These are phyloP conservation scores for Coffea eugenioides DNA, from an alignment of 257 asterid species.

Conservation along the genomic window DNA sequence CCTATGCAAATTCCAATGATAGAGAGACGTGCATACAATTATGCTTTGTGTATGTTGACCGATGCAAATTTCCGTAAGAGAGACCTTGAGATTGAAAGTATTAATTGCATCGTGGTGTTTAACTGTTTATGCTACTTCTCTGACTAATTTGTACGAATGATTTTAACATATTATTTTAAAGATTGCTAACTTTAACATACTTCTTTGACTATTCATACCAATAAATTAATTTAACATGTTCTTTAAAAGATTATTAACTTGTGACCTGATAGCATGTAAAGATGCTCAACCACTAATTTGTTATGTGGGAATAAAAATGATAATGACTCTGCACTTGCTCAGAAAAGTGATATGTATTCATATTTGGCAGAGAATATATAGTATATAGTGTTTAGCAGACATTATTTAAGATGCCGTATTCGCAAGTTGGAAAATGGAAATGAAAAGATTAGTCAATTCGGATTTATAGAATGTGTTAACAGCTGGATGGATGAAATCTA, in stretches of 20 bases:
- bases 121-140: too few relatives aligned
- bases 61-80: not conserved
- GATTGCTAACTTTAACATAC: too few relatives aligned
- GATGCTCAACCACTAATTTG: not conserved
- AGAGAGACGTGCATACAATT: too few relatives aligned
- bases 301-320: not conserved
- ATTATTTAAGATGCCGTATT: not conserved
- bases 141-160: too few relatives aligned
- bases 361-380: not conserved
- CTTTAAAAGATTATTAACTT: not conserved
- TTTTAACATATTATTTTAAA: too few relatives aligned
- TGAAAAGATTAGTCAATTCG: not conserved
- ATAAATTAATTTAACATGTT: too few relatives aligned
- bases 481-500: not conserved
- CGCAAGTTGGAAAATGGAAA: not conserved
- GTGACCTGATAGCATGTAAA: not conserved
- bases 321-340: not conserved
- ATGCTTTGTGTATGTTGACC: not conserved
- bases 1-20: too few relatives aligned
- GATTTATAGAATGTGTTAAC: not conserved
- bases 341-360: not conserved
- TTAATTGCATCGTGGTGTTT: not conserved
- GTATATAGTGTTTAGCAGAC: too few relatives aligned
- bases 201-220: not conserved
- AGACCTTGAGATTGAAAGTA: not conserved